phyloP scores from a whole-genome alignment of 371 early-diverging fungal genomes.

The Mortierella sp. region DNA sequence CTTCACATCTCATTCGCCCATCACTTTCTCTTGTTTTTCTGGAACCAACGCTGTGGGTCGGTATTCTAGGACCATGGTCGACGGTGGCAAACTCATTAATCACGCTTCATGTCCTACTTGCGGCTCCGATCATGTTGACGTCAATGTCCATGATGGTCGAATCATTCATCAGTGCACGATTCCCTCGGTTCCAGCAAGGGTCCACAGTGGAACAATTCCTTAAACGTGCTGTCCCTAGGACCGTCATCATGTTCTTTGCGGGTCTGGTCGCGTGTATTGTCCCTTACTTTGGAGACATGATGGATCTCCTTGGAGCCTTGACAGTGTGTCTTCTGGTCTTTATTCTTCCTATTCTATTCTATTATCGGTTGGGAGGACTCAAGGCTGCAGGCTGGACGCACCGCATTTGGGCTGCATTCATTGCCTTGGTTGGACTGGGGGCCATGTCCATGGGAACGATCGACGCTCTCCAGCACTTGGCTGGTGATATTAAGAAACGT shows the following conservation, averaged over 20 bases:
- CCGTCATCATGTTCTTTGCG: constrained; percentile 55
- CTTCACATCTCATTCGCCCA: background rate
- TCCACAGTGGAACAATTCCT: constrained; percentile 40
- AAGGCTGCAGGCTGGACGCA: constrained; percentile 53
- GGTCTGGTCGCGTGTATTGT: constrained; percentile 65
- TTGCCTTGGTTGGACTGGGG: constrained; percentile 66
- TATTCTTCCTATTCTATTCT: constrained; percentile 75
- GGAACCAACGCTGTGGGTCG: no score
- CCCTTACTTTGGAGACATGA: constrained; percentile 78
- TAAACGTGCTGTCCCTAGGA: constrained; percentile 59
- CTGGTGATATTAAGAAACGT: constrained; percentile 49
- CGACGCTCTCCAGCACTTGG: constrained; percentile 63
- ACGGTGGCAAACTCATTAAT: constrained; percentile 48
- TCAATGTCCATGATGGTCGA: constrained; percentile 58
- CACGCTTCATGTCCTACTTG: constrained; percentile 64
- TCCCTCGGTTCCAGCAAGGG: constrained; percentile 14
- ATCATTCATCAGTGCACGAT: constrained; percentile 11
- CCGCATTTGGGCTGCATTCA: constrained; percentile 58
- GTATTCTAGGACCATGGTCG: constrained; percentile 18
- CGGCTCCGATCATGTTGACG: constrained; percentile 61
- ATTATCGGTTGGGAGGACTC: constrained; percentile 69
- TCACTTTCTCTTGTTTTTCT: no score
- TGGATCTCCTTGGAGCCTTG: constrained; percentile 78
- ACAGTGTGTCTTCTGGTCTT: constrained; percentile 74
- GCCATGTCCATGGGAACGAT: constrained; percentile 72